These are phyloP conservation scores for Favolaschia claudopus DNA, from an alignment of 768 basidiomycete species.

Conservation along the genomic window DNA sequence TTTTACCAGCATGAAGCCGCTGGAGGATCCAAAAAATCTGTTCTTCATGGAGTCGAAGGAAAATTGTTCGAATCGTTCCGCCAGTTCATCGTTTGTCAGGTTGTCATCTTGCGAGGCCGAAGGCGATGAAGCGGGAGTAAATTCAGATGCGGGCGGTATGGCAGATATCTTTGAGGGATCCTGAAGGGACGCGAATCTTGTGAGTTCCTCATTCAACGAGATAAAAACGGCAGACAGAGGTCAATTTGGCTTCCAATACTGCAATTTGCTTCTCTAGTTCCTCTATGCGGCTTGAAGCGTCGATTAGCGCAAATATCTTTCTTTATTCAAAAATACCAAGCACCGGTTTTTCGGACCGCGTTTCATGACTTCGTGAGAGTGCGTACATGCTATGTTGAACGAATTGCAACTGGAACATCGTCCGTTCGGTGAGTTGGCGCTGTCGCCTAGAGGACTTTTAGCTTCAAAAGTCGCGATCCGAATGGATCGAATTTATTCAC, in stretches of 20 bases:
- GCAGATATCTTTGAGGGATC: slow-evolving; percentile 15
- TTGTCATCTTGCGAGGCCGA: slow-evolving; percentile 36
- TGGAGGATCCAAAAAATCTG: slow-evolving; percentile 53
- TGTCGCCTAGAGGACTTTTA: slow-evolving; percentile 58
- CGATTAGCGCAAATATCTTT: neutral
- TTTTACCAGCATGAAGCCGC: slow-evolving; percentile 52
- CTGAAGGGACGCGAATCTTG: neutral
- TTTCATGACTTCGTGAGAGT: slow-evolving; percentile 52
- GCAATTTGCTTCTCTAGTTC: slow-evolving; percentile 50
- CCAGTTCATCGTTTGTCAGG: slow-evolving; percentile 40
- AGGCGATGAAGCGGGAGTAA: slow-evolving; percentile 1
- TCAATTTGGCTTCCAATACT: slow-evolving; percentile 53
- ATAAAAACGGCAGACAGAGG: slow-evolving; percentile 38
- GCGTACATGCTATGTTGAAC: slow-evolving; percentile 59
- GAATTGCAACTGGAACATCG: slow-evolving; percentile 64
- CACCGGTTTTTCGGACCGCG: slow-evolving; percentile 49
- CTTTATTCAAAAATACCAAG: neutral
- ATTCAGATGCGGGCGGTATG: slow-evolving; percentile 12
- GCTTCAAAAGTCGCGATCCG: neutral
- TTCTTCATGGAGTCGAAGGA: slow-evolving; percentile 39
- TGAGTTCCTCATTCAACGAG: no score
- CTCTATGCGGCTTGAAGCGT: slow-evolving; percentile 46
- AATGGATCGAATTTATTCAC: slow-evolving; percentile 31
- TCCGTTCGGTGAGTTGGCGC: slow-evolving; percentile 62
- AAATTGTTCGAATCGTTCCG: slow-evolving; percentile 41